phyloP scores from a whole-genome alignment of 2,329 filamentous ascomycete genomes.

The Neopestalotiopsis sp. region DNA sequence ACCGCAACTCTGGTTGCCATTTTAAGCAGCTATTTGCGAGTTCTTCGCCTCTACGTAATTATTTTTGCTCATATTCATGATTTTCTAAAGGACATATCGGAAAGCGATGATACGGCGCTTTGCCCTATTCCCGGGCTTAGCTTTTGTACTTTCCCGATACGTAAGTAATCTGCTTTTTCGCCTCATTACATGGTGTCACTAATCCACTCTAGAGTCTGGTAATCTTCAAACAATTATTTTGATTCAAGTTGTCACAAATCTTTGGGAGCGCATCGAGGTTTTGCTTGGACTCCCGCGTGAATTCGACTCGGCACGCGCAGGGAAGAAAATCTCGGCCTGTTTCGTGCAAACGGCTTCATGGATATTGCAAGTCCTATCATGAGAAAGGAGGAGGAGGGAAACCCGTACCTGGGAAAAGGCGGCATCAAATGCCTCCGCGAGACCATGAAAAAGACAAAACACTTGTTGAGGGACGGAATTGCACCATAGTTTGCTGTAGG shows the following conservation, averaged over 20 bases:
- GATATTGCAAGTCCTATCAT: not conserved
- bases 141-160: not conserved
- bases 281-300: slow-evolving; percentile 7
- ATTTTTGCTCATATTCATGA: not conserved
- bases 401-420: not conserved
- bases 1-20: not conserved
- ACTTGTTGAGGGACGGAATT: not conserved
- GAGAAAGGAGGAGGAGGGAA: not conserved
- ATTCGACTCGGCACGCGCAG: not conserved
- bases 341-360: not conserved
- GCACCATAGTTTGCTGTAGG: not conserved
- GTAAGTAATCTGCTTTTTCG: not conserved
- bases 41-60: not conserved
- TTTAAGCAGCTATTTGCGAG: slow-evolving; percentile 2
- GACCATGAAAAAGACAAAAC: not conserved
- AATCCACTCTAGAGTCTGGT: not conserved
- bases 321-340: not conserved
- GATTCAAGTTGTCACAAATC: not conserved
- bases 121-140: not conserved
- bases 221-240: slow-evolving; percentile 12
- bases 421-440: not conserved
- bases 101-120: not conserved
- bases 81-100: not conserved
- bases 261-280: slow-evolving; percentile 7
- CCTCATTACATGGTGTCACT: not conserved